Base-by-base conservation (phyloP, 2,329 filamentous ascomycete species). In the Alternaria sp. region DNA sequence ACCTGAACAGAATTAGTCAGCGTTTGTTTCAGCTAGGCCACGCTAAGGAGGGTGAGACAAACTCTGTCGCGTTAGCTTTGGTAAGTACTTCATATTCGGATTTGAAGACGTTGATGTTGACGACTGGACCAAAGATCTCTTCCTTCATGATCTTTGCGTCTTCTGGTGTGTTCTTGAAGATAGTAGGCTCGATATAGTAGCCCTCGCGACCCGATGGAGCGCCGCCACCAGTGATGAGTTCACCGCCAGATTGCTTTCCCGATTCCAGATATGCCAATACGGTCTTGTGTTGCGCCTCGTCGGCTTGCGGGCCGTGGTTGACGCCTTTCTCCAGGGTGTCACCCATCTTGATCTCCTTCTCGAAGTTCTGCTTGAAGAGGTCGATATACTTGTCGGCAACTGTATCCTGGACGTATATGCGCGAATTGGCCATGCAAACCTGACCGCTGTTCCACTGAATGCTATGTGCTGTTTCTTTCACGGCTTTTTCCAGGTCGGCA, bases 91-190 rank as follows among this genome's bases (percentile, higher is more conserved):
- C 91, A 70, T 94, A 90, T 54, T 94, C 86, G 4, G 89, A 91
- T 41, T 89, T 86, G 46, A 90, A 90, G 71, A 91, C 90, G 63
- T 94, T 84, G 81, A 91, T 93, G 62, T 93, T 91, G 26, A 95
- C 85, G 12, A 94, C 92, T 1, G 92, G 92, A 1, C 92, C 92
- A 65, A 95, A 95, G 69, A 95, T 91, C 79, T 95, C 92, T 79
- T 94, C 89, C 66, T 83, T 87, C 83, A 94, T 94, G 83, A 92
- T 94, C 62, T 84, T 86, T 89, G 94, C 94, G 60, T 90, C 84
- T 30, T 88, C 85, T 24, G 88, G 93, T 8, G 94, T 91, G 79
- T 92, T 87, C 70, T 88, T 86, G 81, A 94, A 93, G 76, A 94
- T 90, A 18, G 92, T 95, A 20, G 92, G 92, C 20, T 88, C 91